A percentile compares a stretch with the other conserved stretches of the same genome.
phyloP scores from a whole-genome alignment of 306 rosid species.

The Pyrus communis region DNA sequence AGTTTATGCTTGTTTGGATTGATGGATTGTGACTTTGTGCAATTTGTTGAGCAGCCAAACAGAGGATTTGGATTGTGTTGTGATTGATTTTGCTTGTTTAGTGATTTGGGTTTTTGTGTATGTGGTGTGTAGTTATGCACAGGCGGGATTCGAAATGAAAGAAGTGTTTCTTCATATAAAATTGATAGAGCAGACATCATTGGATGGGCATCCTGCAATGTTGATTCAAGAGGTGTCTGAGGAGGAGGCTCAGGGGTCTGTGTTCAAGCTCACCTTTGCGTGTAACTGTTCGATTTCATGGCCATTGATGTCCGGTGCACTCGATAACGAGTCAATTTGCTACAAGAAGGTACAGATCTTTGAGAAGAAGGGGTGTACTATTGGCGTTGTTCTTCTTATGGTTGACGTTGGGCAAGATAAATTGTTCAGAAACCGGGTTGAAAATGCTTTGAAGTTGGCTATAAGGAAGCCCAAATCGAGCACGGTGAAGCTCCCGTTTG shows the following conservation, averaged over 20 bases:
- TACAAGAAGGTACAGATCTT: slow-evolving; percentile 84
- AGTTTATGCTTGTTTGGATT: background rate
- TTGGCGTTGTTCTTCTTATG: slow-evolving; percentile 63
- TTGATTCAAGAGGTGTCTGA: slow-evolving; percentile 62
- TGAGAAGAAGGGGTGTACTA: slow-evolving; percentile 78
- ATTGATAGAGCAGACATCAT: slow-evolving; percentile 64
- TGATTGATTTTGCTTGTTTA: background rate
- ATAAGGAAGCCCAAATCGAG: slow-evolving; percentile 56
- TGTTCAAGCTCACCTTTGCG: slow-evolving; percentile 74
- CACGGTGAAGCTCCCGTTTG: slow-evolving; percentile 79
- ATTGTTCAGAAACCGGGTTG: slow-evolving; percentile 50
- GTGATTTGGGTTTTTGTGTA: background rate
- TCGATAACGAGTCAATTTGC: slow-evolving; percentile 62
- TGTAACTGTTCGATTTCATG: slow-evolving; percentile 76
- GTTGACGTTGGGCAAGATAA: slow-evolving; percentile 63
- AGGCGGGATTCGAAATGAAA: slow-evolving; percentile 80
- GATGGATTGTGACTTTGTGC: background rate
- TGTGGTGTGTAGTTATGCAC: slow-evolving; percentile 62
- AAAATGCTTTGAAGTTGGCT: slow-evolving; percentile 62
- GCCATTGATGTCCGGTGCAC: slow-evolving; percentile 68
- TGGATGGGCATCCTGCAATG: slow-evolving; percentile 69
- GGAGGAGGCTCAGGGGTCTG: slow-evolving; percentile 48
- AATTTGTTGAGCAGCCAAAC: slow-evolving; percentile 1
- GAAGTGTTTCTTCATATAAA: slow-evolving; percentile 89
- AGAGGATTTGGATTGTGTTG: background rate